Conservation (phyloP, 2,329 filamentous ascomycete species). For the Apiospora rasikravindrae region DNA sequence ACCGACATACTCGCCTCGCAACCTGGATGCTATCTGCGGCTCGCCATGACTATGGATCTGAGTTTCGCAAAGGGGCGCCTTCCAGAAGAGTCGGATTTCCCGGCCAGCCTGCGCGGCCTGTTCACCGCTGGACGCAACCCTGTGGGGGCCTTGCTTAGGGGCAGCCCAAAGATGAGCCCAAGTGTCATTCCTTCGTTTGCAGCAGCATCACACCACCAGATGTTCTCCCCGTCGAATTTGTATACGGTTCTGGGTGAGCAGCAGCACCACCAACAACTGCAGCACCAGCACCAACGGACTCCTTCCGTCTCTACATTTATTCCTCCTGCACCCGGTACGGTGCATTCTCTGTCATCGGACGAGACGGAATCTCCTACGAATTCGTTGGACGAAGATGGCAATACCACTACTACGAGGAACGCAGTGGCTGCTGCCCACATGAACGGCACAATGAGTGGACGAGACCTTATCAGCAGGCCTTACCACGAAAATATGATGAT, state of each 20-base stretch:
- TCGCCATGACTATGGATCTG: slow-evolving; percentile 50
- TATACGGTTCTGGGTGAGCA: background rate
- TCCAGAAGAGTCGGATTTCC: slow-evolving; percentile 47
- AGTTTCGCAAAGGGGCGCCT: slow-evolving; percentile 49
- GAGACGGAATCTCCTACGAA: slow-evolving; percentile 35
- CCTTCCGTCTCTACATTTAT: background rate
- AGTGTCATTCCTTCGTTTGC: background rate
- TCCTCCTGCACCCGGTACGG: slow-evolving; percentile 28
- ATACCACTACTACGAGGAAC: background rate
- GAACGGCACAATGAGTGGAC: slow-evolving; percentile 18
- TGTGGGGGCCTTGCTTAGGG: slow-evolving; percentile 37
- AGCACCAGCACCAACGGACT: background rate
- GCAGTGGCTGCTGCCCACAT: slow-evolving; percentile 12
- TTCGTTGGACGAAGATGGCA: slow-evolving; percentile 20
- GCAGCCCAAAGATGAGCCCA: background rate
- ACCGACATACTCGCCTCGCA: slow-evolving; percentile 48
- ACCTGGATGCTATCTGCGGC: slow-evolving; percentile 46
- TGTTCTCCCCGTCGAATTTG: background rate
- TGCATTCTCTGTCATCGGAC: slow-evolving; percentile 37
- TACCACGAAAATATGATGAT: slow-evolving; percentile 22
- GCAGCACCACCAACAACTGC: background rate
- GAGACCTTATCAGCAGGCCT: slow-evolving; percentile 26
- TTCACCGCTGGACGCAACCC: slow-evolving; percentile 46
- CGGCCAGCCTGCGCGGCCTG: slow-evolving; percentile 44
- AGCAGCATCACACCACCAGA: background rate